Evolutionary conservation across 805 yeast genomes (phyloP), one percentile per base, ranked within the genome.

Genomic region (Candida pini): DNA sequence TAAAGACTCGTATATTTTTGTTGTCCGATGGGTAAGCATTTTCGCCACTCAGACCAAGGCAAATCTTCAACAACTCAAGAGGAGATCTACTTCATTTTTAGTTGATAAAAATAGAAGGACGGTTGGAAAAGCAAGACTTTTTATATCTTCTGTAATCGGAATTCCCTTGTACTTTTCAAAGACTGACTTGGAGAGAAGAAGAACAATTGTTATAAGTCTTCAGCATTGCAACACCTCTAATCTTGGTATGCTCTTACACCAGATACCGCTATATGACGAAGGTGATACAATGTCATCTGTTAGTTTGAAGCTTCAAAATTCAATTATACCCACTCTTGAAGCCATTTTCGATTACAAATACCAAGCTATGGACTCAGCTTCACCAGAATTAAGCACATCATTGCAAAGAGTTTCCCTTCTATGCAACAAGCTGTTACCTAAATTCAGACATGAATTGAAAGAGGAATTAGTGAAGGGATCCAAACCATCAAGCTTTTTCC

Each of bases 401-500:
- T 38, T 48, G 25, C 33, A 37, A 20, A 28, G 28, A 7, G 29
- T 48, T 3, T 17, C 31, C 6, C 26, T 24, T 5, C 30, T 44
- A 6, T 44, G 28, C 24, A 22, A 24, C 6, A 14, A 43, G 2
- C 15, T 38, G 3, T 13, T 40, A 5, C 45, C 48, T 4, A 18
- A 28, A 5, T 28, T 33, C 18, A 27, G 37, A 13, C 9, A 21
- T 4, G 26, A 37, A 6, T 32, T 39, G 21, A 18, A 16, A 10
- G 5, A 14, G 9, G 10, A 32, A 26, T 17, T 37, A 26, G 6
- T 20, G n/a, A 13, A 27, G 16, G 48, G 51, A 30, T 43, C 49
- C 8, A 56, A 54, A 34, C 85, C 85, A 13, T 48, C 60, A 1
- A 45, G 57, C 13, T 24, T 64, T 2, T 58, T 65, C 2, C 67